These are phyloP conservation scores for Alternaria conjuncta DNA, from an alignment of 2,329 filamentous ascomycete species.

Conservation along the genomic window DNA sequence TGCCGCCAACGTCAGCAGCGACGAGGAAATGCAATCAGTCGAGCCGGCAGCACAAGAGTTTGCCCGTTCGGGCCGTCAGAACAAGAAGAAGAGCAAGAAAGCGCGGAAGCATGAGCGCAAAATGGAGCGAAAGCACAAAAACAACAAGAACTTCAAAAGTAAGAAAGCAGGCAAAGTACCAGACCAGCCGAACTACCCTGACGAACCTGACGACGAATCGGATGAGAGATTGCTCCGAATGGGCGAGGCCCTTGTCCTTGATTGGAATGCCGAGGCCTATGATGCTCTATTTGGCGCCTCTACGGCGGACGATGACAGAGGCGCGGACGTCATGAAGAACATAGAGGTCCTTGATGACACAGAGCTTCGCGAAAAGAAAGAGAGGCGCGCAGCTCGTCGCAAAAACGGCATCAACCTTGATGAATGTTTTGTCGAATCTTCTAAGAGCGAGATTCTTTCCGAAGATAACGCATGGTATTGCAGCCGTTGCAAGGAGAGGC, in stretches of 20 bases:
- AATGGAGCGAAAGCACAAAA: slow-evolving; percentile 36
- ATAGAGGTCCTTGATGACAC: slow-evolving; percentile 61
- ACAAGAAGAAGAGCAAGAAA: slow-evolving; percentile 45
- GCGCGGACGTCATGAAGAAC: slow-evolving; percentile 65
- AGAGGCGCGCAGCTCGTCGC: slow-evolving; percentile 68
- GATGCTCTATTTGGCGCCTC: slow-evolving; percentile 69
- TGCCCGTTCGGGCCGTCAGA: slow-evolving; percentile 36
- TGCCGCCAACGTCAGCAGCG: slow-evolving; percentile 43
- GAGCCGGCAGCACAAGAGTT: slow-evolving; percentile 28
- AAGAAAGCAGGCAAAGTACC: slow-evolving; percentile 38
- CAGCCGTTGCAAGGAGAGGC: slow-evolving; percentile 91
- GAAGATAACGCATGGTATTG: slow-evolving; percentile 99
- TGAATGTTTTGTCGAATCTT: slow-evolving; percentile 93
- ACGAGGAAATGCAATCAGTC: slow-evolving; percentile 45
- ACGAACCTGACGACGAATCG: slow-evolving; percentile 48
- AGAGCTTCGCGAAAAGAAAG: slow-evolving; percentile 68
- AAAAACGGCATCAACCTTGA: slow-evolving; percentile 82
- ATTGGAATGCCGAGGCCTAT: slow-evolving; percentile 77
- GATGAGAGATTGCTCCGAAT: slow-evolving; percentile 74
- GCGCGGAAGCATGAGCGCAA: slow-evolving; percentile 38
- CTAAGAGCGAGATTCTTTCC: slow-evolving; percentile 90
- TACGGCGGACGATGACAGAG: slow-evolving; percentile 60
- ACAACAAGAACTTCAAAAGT: slow-evolving; percentile 44
- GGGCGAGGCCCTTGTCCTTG: slow-evolving; percentile 84
- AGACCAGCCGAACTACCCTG: slow-evolving; percentile 37